Percentiles rank a stretch among this genome's conserved stretches.
Evolutionary conservation across 1,284 basidiomycete species (phyloP).

Genomic region (Bondarzewia mesenterica): DNA sequence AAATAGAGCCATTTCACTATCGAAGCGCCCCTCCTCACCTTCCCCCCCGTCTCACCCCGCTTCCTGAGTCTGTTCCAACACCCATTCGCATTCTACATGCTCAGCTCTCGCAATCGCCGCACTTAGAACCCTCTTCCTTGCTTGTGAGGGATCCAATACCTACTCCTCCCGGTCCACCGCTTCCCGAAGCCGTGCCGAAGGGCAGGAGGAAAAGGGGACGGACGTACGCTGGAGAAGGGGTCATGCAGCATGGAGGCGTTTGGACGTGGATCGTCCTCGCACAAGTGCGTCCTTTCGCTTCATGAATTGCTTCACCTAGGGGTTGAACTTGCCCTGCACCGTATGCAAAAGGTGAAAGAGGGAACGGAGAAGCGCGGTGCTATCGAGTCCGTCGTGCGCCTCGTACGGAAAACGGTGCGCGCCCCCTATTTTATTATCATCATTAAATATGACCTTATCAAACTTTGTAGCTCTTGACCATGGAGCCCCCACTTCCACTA

Average conservation of each 20-base stretch:
- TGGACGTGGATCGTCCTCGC: slow-evolving; percentile 72
- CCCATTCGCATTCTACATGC: slow-evolving; percentile 42
- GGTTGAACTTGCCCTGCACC: neutral
- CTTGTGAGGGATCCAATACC: slow-evolving; percentile 40
- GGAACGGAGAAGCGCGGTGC: slow-evolving; percentile 72
- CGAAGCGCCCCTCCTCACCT: slow-evolving; percentile 25
- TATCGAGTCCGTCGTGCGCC: slow-evolving; percentile 61
- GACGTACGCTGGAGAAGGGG: slow-evolving; percentile 57
- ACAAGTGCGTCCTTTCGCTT: slow-evolving; percentile 35
- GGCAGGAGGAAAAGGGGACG: slow-evolving; percentile 58
- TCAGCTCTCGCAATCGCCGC: slow-evolving; percentile 46
- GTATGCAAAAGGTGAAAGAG: slow-evolving; percentile 54
- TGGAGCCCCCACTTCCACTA: slow-evolving; percentile 46
- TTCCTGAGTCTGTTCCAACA: slow-evolving; percentile 42
- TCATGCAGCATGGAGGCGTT: slow-evolving; percentile 43
- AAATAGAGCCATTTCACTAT: slow-evolving; percentile 12
- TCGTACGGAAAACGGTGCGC: slow-evolving; percentile 58
- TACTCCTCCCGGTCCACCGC: slow-evolving; percentile 41
- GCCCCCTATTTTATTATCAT: neutral
- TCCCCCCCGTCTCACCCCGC: slow-evolving; percentile 20
- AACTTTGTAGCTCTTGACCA: slow-evolving; percentile 38
- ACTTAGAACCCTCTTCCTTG: slow-evolving; percentile 50
- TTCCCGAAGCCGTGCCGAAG: slow-evolving; percentile 44
- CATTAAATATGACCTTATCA: neutral
- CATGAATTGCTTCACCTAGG: too few relatives aligned